Base-by-base conservation (phyloP, 495 filamentous ascomycete genomes). In the Bacidia gigantensis region DNA sequence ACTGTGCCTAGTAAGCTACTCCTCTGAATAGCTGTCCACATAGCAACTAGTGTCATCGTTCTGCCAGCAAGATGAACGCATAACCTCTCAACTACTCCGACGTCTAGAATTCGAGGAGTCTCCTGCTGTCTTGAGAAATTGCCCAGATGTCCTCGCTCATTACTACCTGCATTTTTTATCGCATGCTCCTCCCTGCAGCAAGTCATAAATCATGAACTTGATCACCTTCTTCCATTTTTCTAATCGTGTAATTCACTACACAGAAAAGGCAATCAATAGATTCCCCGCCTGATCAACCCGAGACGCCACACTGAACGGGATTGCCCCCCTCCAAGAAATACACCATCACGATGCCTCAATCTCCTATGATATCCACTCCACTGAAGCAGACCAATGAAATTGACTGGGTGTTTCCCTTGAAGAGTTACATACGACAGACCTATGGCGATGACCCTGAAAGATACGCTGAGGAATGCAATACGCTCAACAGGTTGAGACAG, bases 361-460 rank as follows among this genome's bases (percentile, higher is more conserved):
- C 87, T 63, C 87, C 89, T 44, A 96, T 96, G 89, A 80, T 96
- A 52, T 88, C 85, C 57, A 81, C 79, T 74, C 89, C 89, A 64
- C 72, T 94, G 63, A 96, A 98, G 83, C 89, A 92, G 66, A 98
- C 92, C 56, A 95, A 90, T 73, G 92, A 98, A 73, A 95, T 97
- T 64, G 92, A 98, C 76, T 98, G 93, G 93, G 77, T 96, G 56
- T 74, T 78, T 24, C 93, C 92, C 51, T 78, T 98, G 59, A 97
- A 96, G 76, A 73, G 74, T 51, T 95, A 97, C 72, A 96, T 98
- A 54, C 79, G 87, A 58, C 75, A 87, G 63, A 90, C 84, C 11
- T 96, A 98, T 69, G 89, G 89, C 60, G 87, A 96, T 65, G 92
- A 98, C 67, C 92, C 92, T 41, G 92, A 97, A 60, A 78, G 86